These are phyloP conservation scores for Puccinia horiana DNA, from an alignment of 1,284 basidiomycete species.

Conservation along the genomic window DNA sequence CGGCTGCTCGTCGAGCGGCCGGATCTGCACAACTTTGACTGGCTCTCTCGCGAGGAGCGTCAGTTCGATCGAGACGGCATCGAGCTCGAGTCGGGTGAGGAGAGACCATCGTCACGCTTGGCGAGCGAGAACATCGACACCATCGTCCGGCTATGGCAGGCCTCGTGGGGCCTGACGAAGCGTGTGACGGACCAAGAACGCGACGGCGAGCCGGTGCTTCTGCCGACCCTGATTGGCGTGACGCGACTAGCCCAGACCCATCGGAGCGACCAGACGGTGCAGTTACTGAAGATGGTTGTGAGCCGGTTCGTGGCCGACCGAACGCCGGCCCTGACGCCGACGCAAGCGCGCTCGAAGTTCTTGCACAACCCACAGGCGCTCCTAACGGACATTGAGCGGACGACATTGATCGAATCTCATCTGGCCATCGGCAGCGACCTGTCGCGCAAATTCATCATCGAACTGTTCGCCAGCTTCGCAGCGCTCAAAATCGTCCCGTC, in stretches of 20 bases:
- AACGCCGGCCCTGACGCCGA: constrained; percentile 8
- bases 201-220: not conserved
- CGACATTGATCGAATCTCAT: constrained; percentile 25
- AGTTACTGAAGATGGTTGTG: constrained; percentile 33
- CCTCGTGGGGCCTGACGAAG: constrained; percentile 32
- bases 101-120: not conserved
- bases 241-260: constrained; percentile 24
- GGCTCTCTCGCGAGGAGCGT: constrained; percentile 19
- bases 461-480: constrained; percentile 19
- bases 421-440: constrained; percentile 20
- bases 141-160: constrained; percentile 21
- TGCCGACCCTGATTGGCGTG: constrained; percentile 14
- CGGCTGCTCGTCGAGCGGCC: constrained; percentile 32
- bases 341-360: constrained; percentile 24
- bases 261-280: constrained; percentile 2
- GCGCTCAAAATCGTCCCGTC: not conserved
- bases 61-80: constrained; percentile 36
- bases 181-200: not conserved
- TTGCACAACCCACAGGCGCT: constrained; percentile 1
- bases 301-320: constrained; percentile 34
- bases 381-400: constrained; percentile 22
- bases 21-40: constrained; percentile 29
- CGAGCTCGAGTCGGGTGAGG: not conserved
- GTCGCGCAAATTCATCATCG: constrained; percentile 15
- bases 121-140: not conserved